Evolutionary conservation across 1,284 basidiomycete genomes (phyloP), one percentile per base, ranked within the genome.

Genomic region (Cryptococcus depauperatus): DNA sequence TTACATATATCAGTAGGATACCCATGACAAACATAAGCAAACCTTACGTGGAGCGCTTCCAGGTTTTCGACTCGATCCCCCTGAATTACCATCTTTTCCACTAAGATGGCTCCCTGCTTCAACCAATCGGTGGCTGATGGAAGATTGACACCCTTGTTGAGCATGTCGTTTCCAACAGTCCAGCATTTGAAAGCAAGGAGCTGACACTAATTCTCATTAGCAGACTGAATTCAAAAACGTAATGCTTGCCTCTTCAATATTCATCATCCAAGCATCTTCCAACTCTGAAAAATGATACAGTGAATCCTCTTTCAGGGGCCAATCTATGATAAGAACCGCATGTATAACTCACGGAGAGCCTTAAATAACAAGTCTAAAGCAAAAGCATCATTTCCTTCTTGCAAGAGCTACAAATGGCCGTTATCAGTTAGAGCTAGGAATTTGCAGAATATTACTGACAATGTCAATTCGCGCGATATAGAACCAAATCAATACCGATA

Each of bases 131-230:
- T 30, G 6, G 39, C 28, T 29, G 16, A n/a, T 4, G 39, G 16
- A 10, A 41, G 8, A 7, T 28, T 41, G 28, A 5, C 13, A 3
- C 26, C 14, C 11, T 29, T 28, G 8, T 41, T 26, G 5, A 41
- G 26, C 26, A 41, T 8, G 39, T 28, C 26, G 13, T 41, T 41
- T 8, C 39, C 39, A 8, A 41, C 39, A 4, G 39, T 41, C 39
- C 39, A 41, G 39, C 39, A 41, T 30, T 41, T 41, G 8, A 28
- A 26, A n/a, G 39, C 39, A 5, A 41, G 39, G 8, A 41, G 13
- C 10, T 22, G 39, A 18, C 10, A 30, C 39, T 41, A 11, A 4
- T 29, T 26, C 14, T 13, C 18, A 16, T 38, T 10, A 38, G 19
- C 37, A 9, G 19, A 16, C 14, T 21, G 8, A 22, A 5, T 19